Evolutionary conservation across 2,329 filamentous ascomycete genomes (phyloP), one percentile per base, ranked within the genome.

Genomic region (Stylonectria norvegica): DNA sequence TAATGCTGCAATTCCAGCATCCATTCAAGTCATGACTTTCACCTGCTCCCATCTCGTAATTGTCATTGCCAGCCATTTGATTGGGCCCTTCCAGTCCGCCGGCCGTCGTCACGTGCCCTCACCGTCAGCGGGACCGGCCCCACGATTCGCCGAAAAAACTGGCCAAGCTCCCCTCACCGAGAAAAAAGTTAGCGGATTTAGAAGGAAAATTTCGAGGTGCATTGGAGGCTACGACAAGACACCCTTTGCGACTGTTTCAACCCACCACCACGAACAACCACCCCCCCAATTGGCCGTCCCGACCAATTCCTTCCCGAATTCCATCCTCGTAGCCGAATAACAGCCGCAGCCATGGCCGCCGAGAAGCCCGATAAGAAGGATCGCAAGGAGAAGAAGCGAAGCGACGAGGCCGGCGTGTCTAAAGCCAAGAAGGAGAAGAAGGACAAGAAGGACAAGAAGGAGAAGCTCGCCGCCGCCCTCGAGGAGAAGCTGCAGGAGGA

Each of bases 371-470:
- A 71, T 38, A 71, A 72, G 62, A 73, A 72, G 65, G 71, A 73
- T 43, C 78, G 76, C 68, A 78, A 78, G 66, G 74, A 78, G 38
- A 78, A 79, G 71, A 78, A 76, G 72, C 69, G 71, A 59, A 73
- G 70, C 64, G 75, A 78, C 44, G 69, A 68, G 39, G 67, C 72
- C 41, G 75, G 75, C 56, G 67, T 79, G 42, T 62, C 62, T 57
- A 79, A 80, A 65, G 55, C 66, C 51, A 74, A 76, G 62, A 76
- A 77, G 66, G 76, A 80, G 40, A 78, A 78, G 66, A 77, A 79
- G 59, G 75, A 77, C 22, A 85, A 86, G 73, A 85, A 81, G 66
- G 72, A 74, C 30, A 86, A 86, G 76, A 85, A 86, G 71, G 81
- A 86, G 55, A 86, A 86, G 78, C 78, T 81, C 45, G 76, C 71